Evolutionary conservation across 345 rosid species (phyloP), one percentile per base, ranked within the genome.

Genomic region (Ailanthus altissimus): DNA sequence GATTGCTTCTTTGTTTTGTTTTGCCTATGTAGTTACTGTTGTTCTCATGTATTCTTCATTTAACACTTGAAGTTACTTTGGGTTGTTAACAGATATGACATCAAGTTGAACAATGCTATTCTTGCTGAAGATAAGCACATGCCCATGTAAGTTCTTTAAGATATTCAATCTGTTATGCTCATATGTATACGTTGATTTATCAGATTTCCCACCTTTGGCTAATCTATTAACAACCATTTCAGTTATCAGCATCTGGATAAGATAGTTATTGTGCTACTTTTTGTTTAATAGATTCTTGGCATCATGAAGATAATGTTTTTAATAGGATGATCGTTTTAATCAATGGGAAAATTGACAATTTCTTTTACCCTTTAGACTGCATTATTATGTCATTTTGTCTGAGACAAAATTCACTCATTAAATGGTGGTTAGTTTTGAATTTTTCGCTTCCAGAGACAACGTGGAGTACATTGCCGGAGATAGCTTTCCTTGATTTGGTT

Each of bases 91-190:
- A 93, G 99, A 83, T 95, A 92, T 73, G 97, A 89, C 26, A 66
- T 95, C 90, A 89, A 85, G 88, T 81, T 88, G 84, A 93, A 92
- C 93, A 82, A 95, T 86, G 97, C 98, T 20, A 95, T 95, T 79
- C 93, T 96, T 49, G 98, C 97, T 0, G 99, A 96, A 76, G 97
- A 96, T 75, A 96, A 93, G 86, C 98, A 93, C 80, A 72, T 95
- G 65, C 91, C 97, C 10, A 95, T 95, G 99, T 95, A 84, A 87
- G 94, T 53, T 50, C 50, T 21, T 36, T 70, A 75, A 61, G 10
- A 21, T 43, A 7, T 43, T 6, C 40, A 7, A 6, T 64, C n/a
- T 26, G 15, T 26, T 62, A 21, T 21, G 12, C 36, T 57, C 23
- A 18, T 38, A 68, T n/a, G 2, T 12, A 43, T n/a, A 11, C 50